Evolutionary conservation across 2,329 filamentous ascomycete genomes (phyloP).

Genomic region (Cordyceps farinosa): DNA sequence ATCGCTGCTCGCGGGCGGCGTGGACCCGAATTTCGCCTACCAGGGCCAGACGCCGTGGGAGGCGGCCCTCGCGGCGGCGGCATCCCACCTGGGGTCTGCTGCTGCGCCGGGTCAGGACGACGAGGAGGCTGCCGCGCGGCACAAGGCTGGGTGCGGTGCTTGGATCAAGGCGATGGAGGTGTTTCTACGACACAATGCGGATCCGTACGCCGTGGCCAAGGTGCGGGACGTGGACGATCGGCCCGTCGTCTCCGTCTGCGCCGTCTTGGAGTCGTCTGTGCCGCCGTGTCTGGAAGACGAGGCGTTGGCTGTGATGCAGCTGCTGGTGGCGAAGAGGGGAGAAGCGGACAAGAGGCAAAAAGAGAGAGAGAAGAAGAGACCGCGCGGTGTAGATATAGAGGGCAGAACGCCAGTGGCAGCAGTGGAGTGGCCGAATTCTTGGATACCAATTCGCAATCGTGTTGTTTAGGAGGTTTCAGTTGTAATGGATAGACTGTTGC

Average conservation of each 20-base stretch:
- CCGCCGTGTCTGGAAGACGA: neutral
- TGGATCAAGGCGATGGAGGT: neutral
- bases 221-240: neutral
- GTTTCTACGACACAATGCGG: constrained; percentile 1
- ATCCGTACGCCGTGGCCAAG: constrained; percentile 6
- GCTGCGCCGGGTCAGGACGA: neutral
- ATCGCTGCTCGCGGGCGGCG: constrained; percentile 2
- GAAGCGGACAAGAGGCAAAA: neutral
- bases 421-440: constrained; percentile 8
- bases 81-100: neutral
- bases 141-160: neutral
- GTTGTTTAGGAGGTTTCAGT: neutral
- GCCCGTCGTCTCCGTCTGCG: neutral
- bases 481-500: neutral
- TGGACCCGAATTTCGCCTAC: constrained; percentile 5
- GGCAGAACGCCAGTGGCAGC: neutral
- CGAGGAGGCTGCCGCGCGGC: neutral
- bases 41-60: constrained; percentile 8
- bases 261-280: neutral
- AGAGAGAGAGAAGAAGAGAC: neutral
- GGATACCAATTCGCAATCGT: constrained; percentile 8
- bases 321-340: neutral
- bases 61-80: constrained; percentile 7
- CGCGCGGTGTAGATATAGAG: neutral
- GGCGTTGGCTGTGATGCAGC: neutral